Evolutionary conservation across 441 rosid genomes (phyloP).

Genomic region (Euphorbia schlechtendalii): DNA sequence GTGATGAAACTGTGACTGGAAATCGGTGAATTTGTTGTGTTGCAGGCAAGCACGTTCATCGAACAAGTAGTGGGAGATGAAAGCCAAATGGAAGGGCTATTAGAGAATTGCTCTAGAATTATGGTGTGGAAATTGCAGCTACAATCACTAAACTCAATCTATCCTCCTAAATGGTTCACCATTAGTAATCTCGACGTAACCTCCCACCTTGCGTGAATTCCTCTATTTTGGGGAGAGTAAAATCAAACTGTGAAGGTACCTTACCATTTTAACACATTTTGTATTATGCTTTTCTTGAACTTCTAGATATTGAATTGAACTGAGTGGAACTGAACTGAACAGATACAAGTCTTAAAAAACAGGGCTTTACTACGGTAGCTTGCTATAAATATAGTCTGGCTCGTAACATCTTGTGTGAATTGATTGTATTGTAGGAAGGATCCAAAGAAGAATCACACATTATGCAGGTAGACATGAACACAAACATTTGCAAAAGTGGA

Average conservation of each 20-base stretch:
- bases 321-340: too few relatives aligned
- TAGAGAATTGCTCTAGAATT: conserved; percentile 37
- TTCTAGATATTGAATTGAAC: too few relatives aligned
- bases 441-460: conserved; percentile 2
- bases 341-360: too few relatives aligned
- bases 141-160: conserved; percentile 27
- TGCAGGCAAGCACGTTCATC: conserved; percentile 43
- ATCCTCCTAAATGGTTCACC: conserved; percentile 42
- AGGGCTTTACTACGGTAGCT: too few relatives aligned
- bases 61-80: conserved; percentile 68
- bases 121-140: conserved; percentile 46
- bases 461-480: not conserved
- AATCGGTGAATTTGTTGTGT: conserved; percentile 3
- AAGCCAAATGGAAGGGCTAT: conserved; percentile 60
- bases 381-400: not conserved
- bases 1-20: not conserved
- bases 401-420: not conserved
- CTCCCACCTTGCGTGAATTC: conserved; percentile 26
- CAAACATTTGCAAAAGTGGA: not conserved
- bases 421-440: conserved; percentile 1
- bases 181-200: conserved; percentile 39
- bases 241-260: conserved; percentile 23
- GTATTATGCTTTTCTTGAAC: too few relatives aligned
- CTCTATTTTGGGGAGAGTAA: conserved; percentile 15
- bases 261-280: not conserved